Evolutionary conservation across 805 yeast species (phyloP), one percentile per base, ranked within the genome.

Genomic region (Saccharomyces cerevisiae): DNA sequence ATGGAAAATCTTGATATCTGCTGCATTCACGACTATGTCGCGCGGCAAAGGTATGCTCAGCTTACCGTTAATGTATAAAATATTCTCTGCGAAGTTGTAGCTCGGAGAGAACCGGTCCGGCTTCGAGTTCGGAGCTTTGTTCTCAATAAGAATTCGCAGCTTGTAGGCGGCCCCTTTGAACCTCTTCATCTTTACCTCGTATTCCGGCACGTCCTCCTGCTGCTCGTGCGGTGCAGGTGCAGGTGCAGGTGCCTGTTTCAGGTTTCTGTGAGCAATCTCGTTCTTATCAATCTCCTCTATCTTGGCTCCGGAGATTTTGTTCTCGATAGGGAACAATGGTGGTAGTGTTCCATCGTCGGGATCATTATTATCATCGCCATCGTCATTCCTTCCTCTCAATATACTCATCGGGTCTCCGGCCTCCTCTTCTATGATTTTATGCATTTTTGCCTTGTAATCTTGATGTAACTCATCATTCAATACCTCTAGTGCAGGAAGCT

Each of bases 401-500:
- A 80, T 61, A 9, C 74, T 75, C 51, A 70, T 58, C 4, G 79
- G 73, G 48, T 76, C 81, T 56, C 74, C 51, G 14, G 72, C 71
- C 46, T 72, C 48, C 65, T 72, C 58, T 53, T 65, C 59, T 11
- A 64, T 49, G 56, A 66, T 51, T 57, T 61, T 53, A 21, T 66
- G 61, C 10, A 72, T 62, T 30, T 72, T 72, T 36, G 71, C 67
- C 52, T 74, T 73, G 27, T 78, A 62, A 46, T 68, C 64, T 6
- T 66, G 66, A 6, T 69, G 66, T 32, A 81, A 55, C 41, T 82
- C 86, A 6, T 73, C 65, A 43, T 73, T 71, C 21, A 77, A 62
- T 21, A 79, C 72, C 36, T 71, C 76, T 0, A 85, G 74, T 3
- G 65, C 59, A 3, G 79, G 73, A 2, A 81, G 74, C 31, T 70